Base-by-base conservation (phyloP, 1,284 basidiomycete species). In the Rugosomyces carneus region DNA sequence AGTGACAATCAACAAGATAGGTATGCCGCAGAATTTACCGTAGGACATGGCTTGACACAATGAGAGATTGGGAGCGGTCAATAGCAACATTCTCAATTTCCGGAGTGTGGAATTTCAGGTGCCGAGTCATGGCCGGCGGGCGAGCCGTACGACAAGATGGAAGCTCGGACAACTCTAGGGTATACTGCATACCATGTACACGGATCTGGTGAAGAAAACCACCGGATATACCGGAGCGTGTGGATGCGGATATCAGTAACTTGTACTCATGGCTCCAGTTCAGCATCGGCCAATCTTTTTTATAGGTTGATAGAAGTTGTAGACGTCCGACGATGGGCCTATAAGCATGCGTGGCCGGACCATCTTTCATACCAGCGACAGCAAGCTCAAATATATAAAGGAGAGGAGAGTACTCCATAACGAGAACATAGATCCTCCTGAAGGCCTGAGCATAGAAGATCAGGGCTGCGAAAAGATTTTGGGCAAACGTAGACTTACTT, bases 351-450 rank as follows among this genome's bases (percentile, higher is more conserved):
- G 68, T 62, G 27, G 65, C 66, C 37, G 69, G 65, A 0, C 78
- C 78, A 52, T 80, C 75, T 53, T 63, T 70, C 73, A 78, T 75
- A 35, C 76, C 76, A 42, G 70, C 65, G n/a, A 70, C 48, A 13
- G 71, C 75, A 26, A 80, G 67, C 52, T 80, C 77, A 54, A 72
- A 70, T 47, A 67, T 69, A 60, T 80, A 80, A 34, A 69, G 70
- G 45, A 81, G 70, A 23, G 67, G 66, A 27, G 73, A 69, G 52
- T 69, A 72, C 29, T 66, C 67, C 60, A 66, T 65, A 35, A 72
- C 67, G 42, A 78, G 65, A 39, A 53, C 57, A 51, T 66, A 62
- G 48, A 77, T 64, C 49, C 70, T 58, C 49, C 57, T 60, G 52
- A 76, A 77, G 37, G 72, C 73, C 78, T 80, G 48, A 37, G 48